phyloP scores from a whole-genome alignment of 164 flowering plant species.

The Dillenia suffruticosa region DNA sequence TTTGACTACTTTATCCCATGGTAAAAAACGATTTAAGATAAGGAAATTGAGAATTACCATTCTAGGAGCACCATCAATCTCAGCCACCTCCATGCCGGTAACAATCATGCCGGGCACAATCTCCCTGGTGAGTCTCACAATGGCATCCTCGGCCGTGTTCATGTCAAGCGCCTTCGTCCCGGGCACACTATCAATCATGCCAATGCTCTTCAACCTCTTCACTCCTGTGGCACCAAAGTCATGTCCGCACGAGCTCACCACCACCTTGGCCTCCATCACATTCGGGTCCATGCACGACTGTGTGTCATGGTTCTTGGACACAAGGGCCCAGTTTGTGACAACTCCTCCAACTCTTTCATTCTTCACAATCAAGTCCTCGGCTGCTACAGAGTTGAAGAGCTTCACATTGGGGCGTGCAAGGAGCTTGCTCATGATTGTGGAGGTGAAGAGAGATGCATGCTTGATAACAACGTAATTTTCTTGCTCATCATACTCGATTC shows the following conservation, averaged over 20 bases:
- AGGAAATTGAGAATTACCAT: constrained; percentile 29
- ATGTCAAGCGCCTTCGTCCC: constrained; percentile 97
- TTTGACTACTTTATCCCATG: no score
- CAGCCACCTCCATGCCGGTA: constrained; percentile 96
- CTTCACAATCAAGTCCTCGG: constrained; percentile 89
- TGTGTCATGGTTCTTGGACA: constrained; percentile 94
- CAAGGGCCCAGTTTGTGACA: constrained; percentile 98
- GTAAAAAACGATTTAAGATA: no score
- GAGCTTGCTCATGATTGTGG: constrained; percentile 93
- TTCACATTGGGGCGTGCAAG: constrained; percentile 85
- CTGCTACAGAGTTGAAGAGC: constrained; percentile 93
- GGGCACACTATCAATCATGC: constrained; percentile 79
- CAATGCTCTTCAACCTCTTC: constrained; percentile 84
- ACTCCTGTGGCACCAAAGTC: constrained; percentile 96
- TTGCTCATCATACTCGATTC: constrained; percentile 70
- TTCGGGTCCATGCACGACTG: constrained; percentile 99
- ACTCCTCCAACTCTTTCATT: constrained; percentile 64
- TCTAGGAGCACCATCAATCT: constrained; percentile 81
- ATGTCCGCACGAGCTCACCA: constrained; percentile 95
- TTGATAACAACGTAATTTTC: constrained; percentile 88
- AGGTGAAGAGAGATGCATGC: constrained; percentile 90
- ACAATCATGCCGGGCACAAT: constrained; percentile 95
- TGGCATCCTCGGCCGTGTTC: constrained; percentile 95
- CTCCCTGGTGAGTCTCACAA: constrained; percentile 84
- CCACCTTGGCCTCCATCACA: constrained; percentile 94